Conservation (phyloP, 345 rosid species). For the Laguncularia racemosa region DNA sequence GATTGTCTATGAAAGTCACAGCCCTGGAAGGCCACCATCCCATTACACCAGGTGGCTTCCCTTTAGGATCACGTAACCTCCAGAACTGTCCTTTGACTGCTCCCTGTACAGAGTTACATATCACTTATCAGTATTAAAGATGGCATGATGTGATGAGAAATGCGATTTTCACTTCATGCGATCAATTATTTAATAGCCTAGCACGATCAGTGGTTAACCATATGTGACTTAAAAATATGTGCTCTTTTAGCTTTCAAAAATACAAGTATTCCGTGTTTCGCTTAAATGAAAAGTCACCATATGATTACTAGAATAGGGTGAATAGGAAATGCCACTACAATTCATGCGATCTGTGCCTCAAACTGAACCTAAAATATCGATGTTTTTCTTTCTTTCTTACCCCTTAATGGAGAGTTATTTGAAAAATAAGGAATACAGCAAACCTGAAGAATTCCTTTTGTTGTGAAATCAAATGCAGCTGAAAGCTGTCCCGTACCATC, state of each 20-base stretch:
- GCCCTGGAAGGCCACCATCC: slow-evolving; percentile 11
- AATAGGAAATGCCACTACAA: background rate
- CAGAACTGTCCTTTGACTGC: slow-evolving; percentile 2
- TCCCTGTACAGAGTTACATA: background rate
- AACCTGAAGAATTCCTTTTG: slow-evolving; percentile 3
- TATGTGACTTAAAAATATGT: too few species aligned
- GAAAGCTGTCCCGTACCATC: slow-evolving; percentile 6
- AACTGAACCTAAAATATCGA: too few species aligned
- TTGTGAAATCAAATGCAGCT: slow-evolving; percentile 10
- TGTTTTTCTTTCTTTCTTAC: too few species aligned
- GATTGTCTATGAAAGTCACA: slow-evolving; percentile 14
- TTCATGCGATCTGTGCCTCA: too few species aligned
- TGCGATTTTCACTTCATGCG: background rate
- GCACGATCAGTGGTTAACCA: too few species aligned
- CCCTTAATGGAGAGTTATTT: too few species aligned
- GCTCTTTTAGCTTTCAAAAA: too few species aligned
- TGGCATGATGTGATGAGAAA: background rate
- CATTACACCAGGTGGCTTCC: slow-evolving; percentile 11
- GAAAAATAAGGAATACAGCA: background rate
- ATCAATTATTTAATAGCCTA: background rate
- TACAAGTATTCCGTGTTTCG: too few species aligned
- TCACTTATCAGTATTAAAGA: too few species aligned
- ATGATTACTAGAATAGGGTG: background rate
- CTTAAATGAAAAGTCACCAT: background rate
- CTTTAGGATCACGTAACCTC: slow-evolving; percentile 6